Evolutionary conservation across 164 flowering plant species (phyloP), one percentile per base, ranked within the genome.

Genomic region (Macadamia tetraphylla): DNA sequence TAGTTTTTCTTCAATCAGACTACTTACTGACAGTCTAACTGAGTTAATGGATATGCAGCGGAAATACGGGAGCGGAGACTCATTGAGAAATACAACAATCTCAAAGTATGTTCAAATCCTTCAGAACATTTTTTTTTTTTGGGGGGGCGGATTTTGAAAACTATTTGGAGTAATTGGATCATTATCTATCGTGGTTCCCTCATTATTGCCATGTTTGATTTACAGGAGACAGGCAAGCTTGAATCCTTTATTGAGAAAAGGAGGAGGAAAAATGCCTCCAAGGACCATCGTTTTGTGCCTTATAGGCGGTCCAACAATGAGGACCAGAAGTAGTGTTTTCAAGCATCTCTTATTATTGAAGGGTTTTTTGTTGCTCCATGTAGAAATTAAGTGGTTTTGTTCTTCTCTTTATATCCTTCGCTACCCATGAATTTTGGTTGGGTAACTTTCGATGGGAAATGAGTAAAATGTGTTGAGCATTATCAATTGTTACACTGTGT

Each of bases 221-320:
- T 61, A 44, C 75, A 92, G 96, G 90, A 73, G 68, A 68, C 90
- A 68, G 97, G 97, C 62, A 88, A 94, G 79, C 88, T 94, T 32
- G 94, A 90, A 44, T 73, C 94, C 17, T 92, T 77, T 73, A 76
- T 94, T 6, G 95, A 87, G 80, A 88, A 88, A 58, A 85, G 70
- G 76, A 83, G 91, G 67, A 85, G 71, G 78, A 91, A 83, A 81
- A 94, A 94, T 78, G 95, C 98, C 49, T 68, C 98, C 0, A 94
- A 87, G 75, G 97, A 92, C 69, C 95, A 84, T 58, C 84, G 86
- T 62, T 86, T 65, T 79, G 70, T 92, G 82, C 98, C 97, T 29
- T 92, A 92, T 70, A 86, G 95, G 11, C 80, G 96, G 60, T 42
- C 83, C 6, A 40, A 63, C 69, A 63, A 76, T n/a, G 58, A 4